These are phyloP conservation scores for Daedalea quercina DNA, from an alignment of 768 basidiomycete genomes.

Conservation along the genomic window DNA sequence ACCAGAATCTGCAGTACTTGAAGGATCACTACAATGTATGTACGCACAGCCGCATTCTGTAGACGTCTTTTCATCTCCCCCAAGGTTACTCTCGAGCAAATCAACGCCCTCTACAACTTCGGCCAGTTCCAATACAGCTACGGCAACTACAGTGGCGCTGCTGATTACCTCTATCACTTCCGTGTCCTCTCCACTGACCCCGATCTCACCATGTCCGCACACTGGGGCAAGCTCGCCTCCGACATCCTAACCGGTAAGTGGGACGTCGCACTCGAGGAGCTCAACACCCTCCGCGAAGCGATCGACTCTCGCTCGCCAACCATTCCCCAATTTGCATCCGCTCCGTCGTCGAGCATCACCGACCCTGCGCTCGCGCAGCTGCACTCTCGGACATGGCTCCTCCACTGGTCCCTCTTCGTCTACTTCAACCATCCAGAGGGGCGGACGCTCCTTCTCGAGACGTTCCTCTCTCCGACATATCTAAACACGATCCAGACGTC, in stretches of 20 bases:
- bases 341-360: constrained; percentile 29
- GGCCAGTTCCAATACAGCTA: constrained; percentile 99
- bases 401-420: constrained; percentile 97
- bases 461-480: constrained; percentile 93
- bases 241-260: constrained; percentile 94
- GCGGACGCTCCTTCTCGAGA: constrained; percentile 87
- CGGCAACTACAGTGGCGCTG: constrained; percentile 93
- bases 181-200: constrained; percentile 92
- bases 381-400: constrained; percentile 92
- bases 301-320: constrained; percentile 75
- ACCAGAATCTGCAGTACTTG: constrained; percentile 90
- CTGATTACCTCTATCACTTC: constrained; percentile 98
- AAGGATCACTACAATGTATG: constrained; percentile 68
- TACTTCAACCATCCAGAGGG: constrained; percentile 97
- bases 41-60: background rate
- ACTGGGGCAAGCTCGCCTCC: constrained; percentile 98
- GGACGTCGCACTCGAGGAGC: constrained; percentile 92
- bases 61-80: background rate
- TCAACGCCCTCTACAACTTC: constrained; percentile 93
- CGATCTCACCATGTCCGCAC: constrained; percentile 91
- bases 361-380: constrained; percentile 78
- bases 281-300: constrained; percentile 89
- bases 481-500: constrained; percentile 98
- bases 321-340: constrained; percentile 28
- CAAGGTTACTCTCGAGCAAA: constrained; percentile 92